Evolutionary conservation across 192 early-diverging fungal genomes (phyloP), one percentile per base, ranked within the genome.

Genomic region (Chytriomyces sp.): DNA sequence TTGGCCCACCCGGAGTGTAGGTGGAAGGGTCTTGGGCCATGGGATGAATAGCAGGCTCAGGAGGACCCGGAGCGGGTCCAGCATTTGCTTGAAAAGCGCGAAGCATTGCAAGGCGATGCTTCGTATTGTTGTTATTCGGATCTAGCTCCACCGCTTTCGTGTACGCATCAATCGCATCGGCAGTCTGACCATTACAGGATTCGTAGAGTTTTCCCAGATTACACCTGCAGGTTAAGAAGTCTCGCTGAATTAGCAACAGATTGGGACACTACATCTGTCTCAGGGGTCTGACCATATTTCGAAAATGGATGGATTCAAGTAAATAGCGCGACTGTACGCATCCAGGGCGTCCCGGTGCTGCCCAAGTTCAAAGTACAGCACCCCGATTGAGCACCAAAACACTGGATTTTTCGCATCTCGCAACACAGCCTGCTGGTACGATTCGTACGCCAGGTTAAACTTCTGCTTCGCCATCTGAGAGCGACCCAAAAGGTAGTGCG

Each of bases 351-450:
- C 97, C 10, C 93, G 86, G 79, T 94, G 96, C 87, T 95, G 94
- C 67, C 92, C 95, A 67, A 98, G 97, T 78, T 98, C 94, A 86
- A 93, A 99, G 77, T 99, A 99, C 5, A 99, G 82, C 0, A 98
- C 95, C 63, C 98, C 98, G 77, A 99, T 99, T 2, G 96, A 97
- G 82, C 96, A 97, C 98, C 98, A 99, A 79, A 98, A 98, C 8
- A 92, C 94, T 8, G 97, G 96, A 74, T 98, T 98, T 62, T 91
- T 90, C 13, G 91, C 92, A 81, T 99, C 97, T 60, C 80, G 69
- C 63, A 82, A 91, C 6, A 99, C 96, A 9, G 97, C 97, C 79
- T 97, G 94, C 85, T 99, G 97, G 81, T 98, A 99, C 0, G 94
- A 93, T 71, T 97, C 94, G 85, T 98, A 98, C 0, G 98, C 98